These are phyloP conservation scores for Botrytis tulipae DNA, from an alignment of 2,329 filamentous ascomycete species.

Conservation along the genomic window DNA sequence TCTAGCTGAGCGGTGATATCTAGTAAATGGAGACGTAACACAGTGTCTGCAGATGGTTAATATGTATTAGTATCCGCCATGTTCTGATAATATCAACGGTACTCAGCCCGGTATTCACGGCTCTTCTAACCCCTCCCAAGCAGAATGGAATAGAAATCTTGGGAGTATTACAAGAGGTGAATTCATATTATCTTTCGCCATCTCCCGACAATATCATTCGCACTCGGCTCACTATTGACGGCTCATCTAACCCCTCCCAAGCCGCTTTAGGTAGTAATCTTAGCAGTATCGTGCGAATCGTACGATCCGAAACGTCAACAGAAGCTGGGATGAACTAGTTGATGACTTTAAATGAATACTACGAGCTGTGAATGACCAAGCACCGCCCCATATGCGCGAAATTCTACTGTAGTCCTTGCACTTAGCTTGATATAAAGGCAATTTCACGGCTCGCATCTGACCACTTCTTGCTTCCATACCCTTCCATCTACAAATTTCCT, in stretches of 20 bases:
- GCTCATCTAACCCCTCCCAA: neutral
- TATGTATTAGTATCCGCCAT: neutral
- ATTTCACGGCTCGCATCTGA: neutral
- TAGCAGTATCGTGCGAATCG: slow-evolving; percentile 3
- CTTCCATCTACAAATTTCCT: neutral
- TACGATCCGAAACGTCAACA: neutral
- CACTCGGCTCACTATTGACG: neutral
- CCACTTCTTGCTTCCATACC: neutral
- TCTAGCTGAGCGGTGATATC: neutral
- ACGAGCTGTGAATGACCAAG: neutral
- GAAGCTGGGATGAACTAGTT: neutral
- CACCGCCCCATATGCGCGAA: neutral
- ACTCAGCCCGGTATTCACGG: neutral
- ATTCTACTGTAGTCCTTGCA: neutral
- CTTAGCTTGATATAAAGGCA: neutral
- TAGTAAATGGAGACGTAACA: neutral
- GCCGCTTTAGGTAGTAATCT: slow-evolving; percentile 1
- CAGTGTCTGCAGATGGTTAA: neutral
- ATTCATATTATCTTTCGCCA: neutral
- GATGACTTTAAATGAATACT: slow-evolving; percentile 12
- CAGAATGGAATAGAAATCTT: neutral
- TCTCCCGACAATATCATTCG: neutral
- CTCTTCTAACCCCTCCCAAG: neutral
- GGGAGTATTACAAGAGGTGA: neutral
- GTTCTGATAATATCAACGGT: neutral